Evolutionary conservation across 169 alveolate genomes (phyloP), one percentile per base, ranked within the genome.

Genomic region (Sarcocystis neurona): DNA sequence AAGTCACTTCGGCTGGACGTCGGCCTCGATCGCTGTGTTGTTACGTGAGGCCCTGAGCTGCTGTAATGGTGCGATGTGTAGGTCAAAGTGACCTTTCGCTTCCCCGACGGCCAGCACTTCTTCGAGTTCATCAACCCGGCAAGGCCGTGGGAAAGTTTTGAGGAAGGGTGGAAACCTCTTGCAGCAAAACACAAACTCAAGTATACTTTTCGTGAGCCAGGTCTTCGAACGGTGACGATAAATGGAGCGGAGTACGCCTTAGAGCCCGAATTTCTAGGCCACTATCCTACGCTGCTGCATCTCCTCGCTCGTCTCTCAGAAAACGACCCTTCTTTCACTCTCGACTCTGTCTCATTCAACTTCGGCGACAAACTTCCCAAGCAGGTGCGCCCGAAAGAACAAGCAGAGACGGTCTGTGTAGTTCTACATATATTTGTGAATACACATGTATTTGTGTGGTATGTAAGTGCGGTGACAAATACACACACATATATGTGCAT

Each of bases 231-330:
- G 43, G 50, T 70, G 10, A 18, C 79, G 46, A 48, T 70, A 5
- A 70, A 70, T 34, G 79, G 79, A 32, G 27, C 4, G 41, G 5
- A 32, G 48, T 70, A 70, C 79, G 53, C 41, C 39, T 27, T 70
- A 27, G 47, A 27, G 37, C 43, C 15, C 6, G 79, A 70, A 6
- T 70, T 70, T 4, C 10, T n/a, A 27, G 12, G 18, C 5, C 30
- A 20, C n/a, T 70, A 70, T 1, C 79, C 79, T 6, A 37, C 79
- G 8, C 79, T 70, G 8, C 50, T 70, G 10, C 79, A 70, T 30
- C 79, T 70, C 39, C 50, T 70, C n/a, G 79, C 48, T 4, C 15
- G 79, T 32, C n/a, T 70, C n/a, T 27, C 79, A 6, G 53, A 70
- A n/a, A 27, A 23, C 15, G 47, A 27, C 47, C 79, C 79, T 34